Evolutionary conservation across 148 eudicot genomes (phyloP), one percentile per base, ranked within the genome.

Genomic region (Vaccinium vitisidaea): DNA sequence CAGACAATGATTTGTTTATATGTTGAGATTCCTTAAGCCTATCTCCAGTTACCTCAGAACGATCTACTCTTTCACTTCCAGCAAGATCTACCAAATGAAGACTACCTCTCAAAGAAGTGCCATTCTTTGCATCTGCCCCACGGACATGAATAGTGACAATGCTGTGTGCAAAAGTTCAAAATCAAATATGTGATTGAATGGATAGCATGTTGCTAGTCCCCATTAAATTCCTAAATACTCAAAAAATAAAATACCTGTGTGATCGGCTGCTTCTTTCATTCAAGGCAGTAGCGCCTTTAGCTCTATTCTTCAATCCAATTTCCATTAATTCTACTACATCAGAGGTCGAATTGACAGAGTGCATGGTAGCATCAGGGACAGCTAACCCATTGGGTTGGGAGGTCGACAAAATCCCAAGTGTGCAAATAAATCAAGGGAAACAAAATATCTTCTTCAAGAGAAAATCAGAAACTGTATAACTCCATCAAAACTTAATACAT

Each of bases 181-280:
- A 36, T 53, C 84, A 83, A 83, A 74, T 25, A 74, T 54, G 43
- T 55, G 52, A 71, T 11, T 2, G 43, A 74, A 11, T 71, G 2
- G 10, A 32, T 12, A 27, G 25, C 48, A 74, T 36, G 53, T 21
- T 32, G 25, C n/a, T 58, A 49, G 32, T 18, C 36, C 49, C 3
- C 55, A 46, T 46, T 27, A 81, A 46, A 61, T 59, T 27, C 36
- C 5, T 74, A 54, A 11, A 74, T 67, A 83, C 56, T 39, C 9
- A 70, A 53, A 52, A 50, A 54, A 46, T 15, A 21, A 81, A 83
- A 59, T 58, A 90, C 92, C 92, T 90, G 80, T 90, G 92, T 1
- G 92, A 90, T 56, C 92, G 87, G 61, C 92, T 90, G 80, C 92
- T 90, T 74, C 91, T 84, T 76, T 90, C 91, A 79, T 90, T 90